Base-by-base conservation (phyloP, 768 basidiomycete genomes). In the Phaeolepiota aurea region DNA sequence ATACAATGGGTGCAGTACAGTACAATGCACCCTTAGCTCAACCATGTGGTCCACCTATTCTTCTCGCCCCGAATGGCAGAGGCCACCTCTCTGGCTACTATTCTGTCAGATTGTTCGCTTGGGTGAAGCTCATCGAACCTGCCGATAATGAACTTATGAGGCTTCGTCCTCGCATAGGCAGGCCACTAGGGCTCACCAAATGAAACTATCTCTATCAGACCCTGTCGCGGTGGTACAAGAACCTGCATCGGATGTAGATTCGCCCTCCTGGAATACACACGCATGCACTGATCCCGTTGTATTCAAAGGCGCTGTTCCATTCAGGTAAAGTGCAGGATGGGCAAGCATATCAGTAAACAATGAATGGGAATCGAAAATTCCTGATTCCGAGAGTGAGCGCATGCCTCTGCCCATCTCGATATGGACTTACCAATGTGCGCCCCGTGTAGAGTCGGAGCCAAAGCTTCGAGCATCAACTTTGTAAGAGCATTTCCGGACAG, bases 121-220 rank as follows among this genome's bases (percentile, higher is more conserved):
- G 74, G 74, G 48, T 79, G 78, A 13, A 81, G 58, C 45, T 79
- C 78, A 46, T 81, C 76, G 44, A 56, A 73, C 73, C 62, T 65
- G 52, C n/a, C n/a, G n/a, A n/a, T n/a, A n/a, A n/a, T 56, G 7
- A 35, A 7, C 25, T n/a, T 28, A 28, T 28, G 25, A 19, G 33
- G 7, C 16, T 35, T 19, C 33, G 7, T 7, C 7, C 12, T 7
- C 33, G 15, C 33, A 19, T 5, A 5, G n/a, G n/a, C n/a, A 15
- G 16, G n/a, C 16, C 9, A 35, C 15, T 5, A 33, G 13, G 16
- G 2, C 11, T 38, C 48, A 77, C 79, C 79, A 82, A 33, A 79
- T 53, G 60, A 68, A 81, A 50, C 79, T 80, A 47, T 80, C 79
- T 11, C 58, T 51, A 12, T 61, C 77, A 0, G 65, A 55, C 0